phyloP scores from a whole-genome alignment of 2,329 filamentous ascomycete genomes.

The Ascochyta clinopodiicola region DNA sequence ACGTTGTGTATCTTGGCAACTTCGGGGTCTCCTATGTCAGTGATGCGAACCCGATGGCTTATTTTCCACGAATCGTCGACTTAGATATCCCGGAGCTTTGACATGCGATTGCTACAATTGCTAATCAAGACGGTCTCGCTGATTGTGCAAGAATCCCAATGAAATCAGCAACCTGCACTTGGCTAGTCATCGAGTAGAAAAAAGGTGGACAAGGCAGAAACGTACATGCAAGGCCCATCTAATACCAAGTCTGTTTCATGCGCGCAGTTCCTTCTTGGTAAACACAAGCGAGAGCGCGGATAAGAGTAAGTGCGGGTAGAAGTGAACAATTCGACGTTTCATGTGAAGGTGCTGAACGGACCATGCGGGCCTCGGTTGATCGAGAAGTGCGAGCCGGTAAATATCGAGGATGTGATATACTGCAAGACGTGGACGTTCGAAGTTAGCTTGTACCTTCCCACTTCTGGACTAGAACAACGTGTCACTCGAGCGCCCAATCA shows the following conservation, averaged over 20 bases:
- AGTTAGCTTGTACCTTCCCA: background rate
- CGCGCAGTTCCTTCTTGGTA: conserved; percentile 5
- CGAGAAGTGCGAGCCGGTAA: background rate
- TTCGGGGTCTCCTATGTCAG: background rate
- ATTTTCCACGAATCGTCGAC: background rate
- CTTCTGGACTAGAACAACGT: conserved; percentile 1
- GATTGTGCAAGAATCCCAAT: background rate
- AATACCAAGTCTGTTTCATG: conserved; percentile 3
- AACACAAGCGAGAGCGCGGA: conserved; percentile 8
- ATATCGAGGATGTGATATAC: background rate
- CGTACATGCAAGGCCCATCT: conserved; percentile 5
- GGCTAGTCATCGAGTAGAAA: conserved; percentile 6
- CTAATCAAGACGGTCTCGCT: background rate
- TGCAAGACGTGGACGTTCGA: background rate
- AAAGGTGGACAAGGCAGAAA: background rate
- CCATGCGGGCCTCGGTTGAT: background rate
- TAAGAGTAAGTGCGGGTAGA: background rate
- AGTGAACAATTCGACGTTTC: background rate
- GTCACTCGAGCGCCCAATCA: background rate
- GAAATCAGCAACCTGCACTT: background rate
- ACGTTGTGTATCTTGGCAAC: background rate
- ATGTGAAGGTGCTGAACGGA: background rate
- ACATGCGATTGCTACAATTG: background rate
- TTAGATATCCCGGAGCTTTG: background rate
- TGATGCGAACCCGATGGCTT: background rate